Evolutionary conservation across 495 filamentous ascomycete genomes (phyloP), one percentile per base, ranked within the genome.

Genomic region (Filosporella fistucella): DNA sequence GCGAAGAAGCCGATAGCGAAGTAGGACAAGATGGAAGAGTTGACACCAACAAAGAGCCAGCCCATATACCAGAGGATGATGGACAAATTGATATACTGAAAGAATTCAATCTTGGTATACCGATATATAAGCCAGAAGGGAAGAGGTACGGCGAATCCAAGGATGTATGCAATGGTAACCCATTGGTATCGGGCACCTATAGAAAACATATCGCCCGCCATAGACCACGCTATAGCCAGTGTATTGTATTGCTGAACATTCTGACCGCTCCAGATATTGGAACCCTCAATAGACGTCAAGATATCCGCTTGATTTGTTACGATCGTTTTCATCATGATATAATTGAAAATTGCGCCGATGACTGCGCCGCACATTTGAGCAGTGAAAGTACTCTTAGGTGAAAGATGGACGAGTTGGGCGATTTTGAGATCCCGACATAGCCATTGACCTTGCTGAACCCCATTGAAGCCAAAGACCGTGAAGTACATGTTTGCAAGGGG

Each of bases 231-330:
- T n/a, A n/a, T n/a, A n/a, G n/a, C n/a, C n/a, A n/a, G n/a, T 3
- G 57, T 46, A 47, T 63, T 62, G 51, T 55, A 64, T 0, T 54
- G 43, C 46, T 79, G 72, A 17, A 71, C 47, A 1, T 56, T 58
- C 13, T 69, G 64, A 29, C 72, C 72, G 22, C 68, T 72, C 72
- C 72, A 76, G 45, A 69, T 64, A 30, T 61, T 62, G 24, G 60
- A 64, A 25, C 72, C 72, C 45, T 69, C 61, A n/a, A 65, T 56
- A 16, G 62, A 54, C 6, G 43, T 22, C 10, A 75, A 63, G 34
- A 71, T 57, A 0, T 52, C 59, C 22, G 54, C 52, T 29, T 76
- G 66, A 30, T 52, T 57, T 13, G 39, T 39, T 2, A 69, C 63
- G 37, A 72, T 70, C 1, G 60, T 58, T 38, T 57, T 68, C 69